Evolutionary conservation across 495 filamentous ascomycete genomes (phyloP), one percentile per base, ranked within the genome.

Genomic region (Coniosporium apollinis): DNA sequence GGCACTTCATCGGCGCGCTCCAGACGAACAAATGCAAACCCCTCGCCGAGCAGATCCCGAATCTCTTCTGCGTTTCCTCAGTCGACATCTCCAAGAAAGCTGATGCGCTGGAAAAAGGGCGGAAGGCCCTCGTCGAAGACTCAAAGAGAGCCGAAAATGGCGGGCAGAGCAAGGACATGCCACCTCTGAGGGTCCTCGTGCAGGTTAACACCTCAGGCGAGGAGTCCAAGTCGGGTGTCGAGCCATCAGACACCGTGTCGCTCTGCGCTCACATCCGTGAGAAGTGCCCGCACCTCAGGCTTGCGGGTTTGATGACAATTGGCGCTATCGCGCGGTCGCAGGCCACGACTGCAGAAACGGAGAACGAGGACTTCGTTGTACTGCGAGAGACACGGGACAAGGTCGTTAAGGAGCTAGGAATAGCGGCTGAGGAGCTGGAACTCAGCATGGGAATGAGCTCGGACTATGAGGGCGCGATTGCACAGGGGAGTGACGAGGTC

Each of bases 121-220:
- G 89, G 39, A 65, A 64, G 0, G 70, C 72, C 13, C 56, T 67
- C 3, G 33, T 45, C 16, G 37, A 50, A 26, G 14, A 31, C 6
- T 15, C 15, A 4, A n/a, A 9, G 11, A 9, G 22, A n/a, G 19
- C 3, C 13, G 30, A 20, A 14, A 24, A 19, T 25, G 40, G 22
- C 36, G 41, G 15, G 24, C 8, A 30, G 21, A 31, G 4, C n/a
- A 34, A 36, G 15, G 62, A 11, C 39, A 54, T n/a, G 28, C 47
- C 40, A 20, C 43, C 41, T 33, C 57, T 94, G 37, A 66, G 79
- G 42, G 60, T 96, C 29, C 85, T 82, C 54, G 74, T 97, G 17
- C 89, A 97, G 57, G 72, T 96, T 35, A 97, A 97, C 56, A 97
- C 89, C 0, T 91, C 82, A 0, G 82, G 83, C 31, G 89, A 97